These are phyloP conservation scores for Plasmodium coatneyi DNA, from an alignment of 169 alveolate genomes.

Conservation along the genomic window DNA sequence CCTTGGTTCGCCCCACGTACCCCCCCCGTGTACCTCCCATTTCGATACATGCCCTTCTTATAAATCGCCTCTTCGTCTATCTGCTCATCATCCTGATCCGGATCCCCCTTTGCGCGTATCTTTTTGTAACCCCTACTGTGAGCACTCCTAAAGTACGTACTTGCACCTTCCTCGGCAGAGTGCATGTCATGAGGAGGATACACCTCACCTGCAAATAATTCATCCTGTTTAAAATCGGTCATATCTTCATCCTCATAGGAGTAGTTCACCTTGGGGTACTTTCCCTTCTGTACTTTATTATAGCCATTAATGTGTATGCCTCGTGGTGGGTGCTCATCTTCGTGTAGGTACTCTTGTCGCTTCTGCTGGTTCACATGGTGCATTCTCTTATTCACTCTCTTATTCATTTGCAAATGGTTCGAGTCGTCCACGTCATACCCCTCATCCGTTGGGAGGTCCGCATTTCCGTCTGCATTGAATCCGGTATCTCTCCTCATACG, in stretches of 20 bases:
- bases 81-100: neutral
- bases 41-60: neutral
- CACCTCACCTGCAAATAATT: neutral
- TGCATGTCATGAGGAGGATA: neutral
- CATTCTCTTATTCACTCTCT: neutral
- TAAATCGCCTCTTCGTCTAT: neutral
- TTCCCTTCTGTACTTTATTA: neutral
- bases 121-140: neutral
- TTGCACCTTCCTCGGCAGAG: neutral
- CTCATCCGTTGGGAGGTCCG: neutral
- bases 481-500: constrained; percentile 7
- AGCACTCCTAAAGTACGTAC: neutral
- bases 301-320: neutral
- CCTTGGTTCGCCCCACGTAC: neutral
- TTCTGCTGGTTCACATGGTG: neutral
- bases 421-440: neutral
- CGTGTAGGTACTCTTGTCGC: neutral
- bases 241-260: neutral
- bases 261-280: neutral
- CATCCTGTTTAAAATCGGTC: neutral
- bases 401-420: neutral
- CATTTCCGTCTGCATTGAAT: neutral
- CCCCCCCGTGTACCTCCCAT: neutral
- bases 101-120: neutral
- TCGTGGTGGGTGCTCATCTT: neutral